Conservation (phyloP, 192 early-diverging fungal genomes). For the Coemansia sp. region DNA sequence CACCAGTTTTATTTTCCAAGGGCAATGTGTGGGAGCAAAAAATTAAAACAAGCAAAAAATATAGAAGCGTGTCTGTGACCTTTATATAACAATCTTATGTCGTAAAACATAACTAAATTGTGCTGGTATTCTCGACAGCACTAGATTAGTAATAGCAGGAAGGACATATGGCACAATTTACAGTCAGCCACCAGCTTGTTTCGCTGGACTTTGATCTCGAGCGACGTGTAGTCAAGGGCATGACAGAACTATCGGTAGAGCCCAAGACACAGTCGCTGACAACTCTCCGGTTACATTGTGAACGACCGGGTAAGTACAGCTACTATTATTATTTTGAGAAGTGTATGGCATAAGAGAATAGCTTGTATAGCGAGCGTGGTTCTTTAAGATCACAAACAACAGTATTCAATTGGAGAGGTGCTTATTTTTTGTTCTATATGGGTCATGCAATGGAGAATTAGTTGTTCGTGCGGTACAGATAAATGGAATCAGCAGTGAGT, state of each 20-base stretch:
- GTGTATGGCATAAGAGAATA: neutral
- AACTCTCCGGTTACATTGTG: slow-evolving; percentile 39
- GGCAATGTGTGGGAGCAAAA: neutral
- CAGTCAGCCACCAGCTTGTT: slow-evolving; percentile 51
- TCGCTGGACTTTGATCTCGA: slow-evolving; percentile 49
- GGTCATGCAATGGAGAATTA: neutral
- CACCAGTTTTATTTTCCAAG: neutral
- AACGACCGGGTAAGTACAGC: slow-evolving; percentile 42
- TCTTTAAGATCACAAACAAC: neutral
- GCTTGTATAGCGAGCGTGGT: neutral
- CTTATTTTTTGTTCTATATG: neutral
- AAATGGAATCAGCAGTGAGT: slow-evolving; percentile 24
- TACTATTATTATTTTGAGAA: neutral
- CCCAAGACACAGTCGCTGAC: slow-evolving; percentile 18
- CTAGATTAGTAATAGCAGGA: too few species aligned
- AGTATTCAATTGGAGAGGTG: neutral
- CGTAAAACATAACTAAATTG: neutral
- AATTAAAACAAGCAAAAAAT: neutral
- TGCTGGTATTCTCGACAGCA: neutral
- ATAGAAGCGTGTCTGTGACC: neutral
- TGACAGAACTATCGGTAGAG: slow-evolving; percentile 50
- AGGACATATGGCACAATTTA: slow-evolving; percentile 22
- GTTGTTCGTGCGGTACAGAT: slow-evolving; percentile 35
- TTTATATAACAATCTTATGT: neutral
- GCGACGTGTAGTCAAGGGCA: slow-evolving; percentile 30